Evolutionary conservation across 2,329 filamentous ascomycete species (phyloP), one percentile per base, ranked within the genome.

Genomic region (Podosphaera xanthii): DNA sequence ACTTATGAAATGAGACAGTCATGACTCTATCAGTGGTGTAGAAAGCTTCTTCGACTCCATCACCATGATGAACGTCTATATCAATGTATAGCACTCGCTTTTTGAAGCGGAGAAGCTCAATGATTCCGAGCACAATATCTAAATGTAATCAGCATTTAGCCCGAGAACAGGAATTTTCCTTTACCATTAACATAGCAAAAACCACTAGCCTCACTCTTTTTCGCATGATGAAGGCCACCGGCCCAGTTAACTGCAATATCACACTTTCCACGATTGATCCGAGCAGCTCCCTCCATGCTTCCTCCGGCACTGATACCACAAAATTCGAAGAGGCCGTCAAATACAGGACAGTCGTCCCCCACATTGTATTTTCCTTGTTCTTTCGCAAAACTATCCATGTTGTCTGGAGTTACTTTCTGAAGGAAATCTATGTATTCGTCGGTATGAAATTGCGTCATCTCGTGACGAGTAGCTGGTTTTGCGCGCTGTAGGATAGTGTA

Each of bases 161-260:
- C 61, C n/a, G n/a, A 7, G 30, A 44, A n/a, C 6, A n/a, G 22
- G 48, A 34, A 36, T 42, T 9, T 22, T 6, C 22, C 76, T 72
- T 76, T 81, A 80, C 87, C 91, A 70, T 98, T 98, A 66, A 97
- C 87, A 71, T 98, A 98, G 75, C 92, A 98, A 75, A 98, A 98
- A 42, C 92, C 92, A 66, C 85, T 91, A 61, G 92, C 92, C 73
- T 96, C 89, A 64, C 86, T 86, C 73, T 97, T 97, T 72, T 97
- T 96, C 50, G 92, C 92, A 71, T 98, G 92, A 71, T 98, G 92
- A 55, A 98, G 80, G 34, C 92, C 92, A 58, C 92, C 92, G 52
- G 90, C 92, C 92, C 92, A 98, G 72, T 97, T 97, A 71, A 98
- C 87, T 30, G 92, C 92, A 67, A 98, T 95, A 70, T 97, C 88